Evolutionary conservation across 257 asterid genomes (phyloP), one percentile per base, ranked within the genome.

Genomic region (Verbascum thapsus): DNA sequence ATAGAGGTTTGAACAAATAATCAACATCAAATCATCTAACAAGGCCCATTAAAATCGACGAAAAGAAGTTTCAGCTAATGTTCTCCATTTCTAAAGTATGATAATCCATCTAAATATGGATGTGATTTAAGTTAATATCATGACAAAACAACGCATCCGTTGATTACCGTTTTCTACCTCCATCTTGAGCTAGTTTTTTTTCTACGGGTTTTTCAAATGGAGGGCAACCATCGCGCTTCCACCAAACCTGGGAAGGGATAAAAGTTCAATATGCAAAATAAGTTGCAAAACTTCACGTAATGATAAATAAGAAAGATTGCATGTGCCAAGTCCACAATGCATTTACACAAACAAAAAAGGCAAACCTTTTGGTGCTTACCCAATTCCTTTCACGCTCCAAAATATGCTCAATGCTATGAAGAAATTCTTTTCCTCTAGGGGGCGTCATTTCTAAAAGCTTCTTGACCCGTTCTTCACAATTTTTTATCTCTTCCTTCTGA

Each of bases 161-260:
- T 34, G 52, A 61, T 60, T 78, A 85, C 94, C 94, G 94, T 70
- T 83, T 85, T 64, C 68, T 80, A 54, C 55, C 80, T 61, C 85
- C 94, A 61, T 85, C 96, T 78, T 89, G 95, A 66, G 66, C 72
- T 68, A 43, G 75, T 78, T 82, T 89, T 75, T 86, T 85, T 38
- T 87, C 96, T 49, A 72, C 58, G 13, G 87, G 88, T 63, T 85
- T 89, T 49, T 92, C 99, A 82, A 89, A 92, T 60, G 99, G 83
- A 62, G 94, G 88, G 78, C 99, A 92, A 69, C 97, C 96, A 67
- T 92, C 97, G n/a, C 99, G 97, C 81, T 92, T 92, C 99, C 97
- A 92, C 99, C 99, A 92, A 66, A 92, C 97, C 99, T 85, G 67
- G 48, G 64, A 72, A 75, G 45, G 69, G 67, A 62, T 55, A 53